A percentile compares a stretch with the other conserved stretches of the same genome.
Evolutionary conservation across 108 stramenopile species (phyloP).

Genomic region (Cyclostephanos tholiformis): DNA sequence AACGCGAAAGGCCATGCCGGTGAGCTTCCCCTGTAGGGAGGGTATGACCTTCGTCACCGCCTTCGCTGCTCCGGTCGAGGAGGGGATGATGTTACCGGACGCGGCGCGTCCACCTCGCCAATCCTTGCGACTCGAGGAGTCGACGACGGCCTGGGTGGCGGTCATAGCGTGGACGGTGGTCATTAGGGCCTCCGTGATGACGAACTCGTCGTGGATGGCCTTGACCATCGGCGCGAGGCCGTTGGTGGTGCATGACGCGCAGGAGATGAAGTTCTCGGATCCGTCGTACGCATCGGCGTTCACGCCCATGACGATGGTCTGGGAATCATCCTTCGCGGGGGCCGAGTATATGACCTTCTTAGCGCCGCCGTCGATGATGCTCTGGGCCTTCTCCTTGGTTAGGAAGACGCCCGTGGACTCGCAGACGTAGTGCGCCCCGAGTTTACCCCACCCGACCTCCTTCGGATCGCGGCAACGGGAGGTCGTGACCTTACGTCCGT

Average conservation of each 20-base stretch:
- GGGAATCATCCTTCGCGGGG: slow-evolving; percentile 98
- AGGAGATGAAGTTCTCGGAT: slow-evolving; percentile 94
- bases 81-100: slow-evolving; percentile 99
- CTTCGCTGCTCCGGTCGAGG: slow-evolving; percentile 99
- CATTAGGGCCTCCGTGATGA: slow-evolving; percentile 98
- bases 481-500: slow-evolving; percentile 94
- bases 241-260: slow-evolving; percentile 99
- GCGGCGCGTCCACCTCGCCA: slow-evolving; percentile 99
- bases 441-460: slow-evolving; percentile 94
- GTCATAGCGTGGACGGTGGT: slow-evolving; percentile 99
- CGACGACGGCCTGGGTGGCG: slow-evolving; percentile 98
- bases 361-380: slow-evolving; percentile 97
- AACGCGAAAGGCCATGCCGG: slow-evolving; percentile 99
- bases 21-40: slow-evolving; percentile 95
- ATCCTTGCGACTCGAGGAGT: slow-evolving; percentile 99
- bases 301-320: slow-evolving; percentile 98
- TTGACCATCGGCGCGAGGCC: slow-evolving; percentile 98
- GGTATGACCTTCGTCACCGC: slow-evolving; percentile 99
- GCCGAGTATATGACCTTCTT: slow-evolving; percentile 99
- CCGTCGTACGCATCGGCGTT: slow-evolving; percentile 93
- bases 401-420: slow-evolving; percentile 99
- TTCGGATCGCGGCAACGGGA: slow-evolving; percentile 95
- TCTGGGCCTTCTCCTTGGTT: slow-evolving; percentile 90
- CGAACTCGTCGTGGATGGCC: slow-evolving; percentile 97
- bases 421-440: slow-evolving; percentile 97